Percentiles rank a stretch among this genome's conserved stretches.
Conservation (phyloP, 1,284 basidiomycete species). For the Boletus semigastroideus region DNA sequence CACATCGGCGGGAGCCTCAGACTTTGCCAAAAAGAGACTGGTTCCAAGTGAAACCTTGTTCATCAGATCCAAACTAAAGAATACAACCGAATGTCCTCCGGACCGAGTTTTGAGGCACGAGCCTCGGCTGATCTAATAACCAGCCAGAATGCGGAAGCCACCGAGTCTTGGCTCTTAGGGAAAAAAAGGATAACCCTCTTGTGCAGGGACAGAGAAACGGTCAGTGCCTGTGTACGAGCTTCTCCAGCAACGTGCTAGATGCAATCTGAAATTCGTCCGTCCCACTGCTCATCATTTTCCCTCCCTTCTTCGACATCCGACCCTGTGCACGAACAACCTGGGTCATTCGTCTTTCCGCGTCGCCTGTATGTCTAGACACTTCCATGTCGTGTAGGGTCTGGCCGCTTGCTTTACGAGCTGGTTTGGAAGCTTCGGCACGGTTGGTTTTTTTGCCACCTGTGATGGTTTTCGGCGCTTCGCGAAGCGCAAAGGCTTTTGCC, state of each 20-base stretch:
- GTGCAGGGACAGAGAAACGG: not conserved
- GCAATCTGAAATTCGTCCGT: conserved; percentile 84
- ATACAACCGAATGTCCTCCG: not conserved
- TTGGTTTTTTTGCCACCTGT: conserved; percentile 34
- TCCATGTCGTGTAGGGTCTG: conserved; percentile 36
- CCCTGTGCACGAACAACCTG: conserved; percentile 84
- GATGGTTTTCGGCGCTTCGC: conserved; percentile 85
- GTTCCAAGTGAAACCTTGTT: not conserved
- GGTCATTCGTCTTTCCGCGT: conserved; percentile 82
- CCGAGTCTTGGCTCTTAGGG: not conserved
- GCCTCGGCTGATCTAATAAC: not conserved
- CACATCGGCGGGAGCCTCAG: not conserved
- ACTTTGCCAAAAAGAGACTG: not conserved
- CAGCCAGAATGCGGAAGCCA: not conserved
- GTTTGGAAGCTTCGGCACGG: conserved; percentile 17
- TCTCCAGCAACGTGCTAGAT: conserved; percentile 66
- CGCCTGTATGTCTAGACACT: conserved; percentile 27
- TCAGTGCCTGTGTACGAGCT: conserved; percentile 44
- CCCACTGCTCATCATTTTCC: conserved; percentile 74
- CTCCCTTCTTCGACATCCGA: conserved; percentile 77
- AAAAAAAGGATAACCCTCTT: not conserved
- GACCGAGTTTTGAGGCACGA: not conserved
- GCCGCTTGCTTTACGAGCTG: not conserved
- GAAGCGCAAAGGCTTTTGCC: conserved; percentile 93
- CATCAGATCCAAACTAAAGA: not conserved